Evolutionary conservation across 2,329 filamentous ascomycete species (phyloP).

Genomic region (Ophiostoma sp.): DNA sequence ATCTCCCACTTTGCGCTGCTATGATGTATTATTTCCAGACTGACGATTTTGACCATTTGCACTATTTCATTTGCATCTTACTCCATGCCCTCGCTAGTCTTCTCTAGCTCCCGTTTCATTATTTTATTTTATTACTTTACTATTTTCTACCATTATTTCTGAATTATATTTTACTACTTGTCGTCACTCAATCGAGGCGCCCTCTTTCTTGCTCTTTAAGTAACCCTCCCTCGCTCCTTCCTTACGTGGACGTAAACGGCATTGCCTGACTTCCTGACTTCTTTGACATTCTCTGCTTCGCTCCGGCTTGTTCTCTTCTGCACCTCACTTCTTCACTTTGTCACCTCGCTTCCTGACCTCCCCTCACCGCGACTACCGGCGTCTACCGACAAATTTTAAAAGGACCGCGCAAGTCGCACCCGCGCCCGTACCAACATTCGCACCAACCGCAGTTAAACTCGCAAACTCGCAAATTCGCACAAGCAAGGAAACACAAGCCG

Average conservation of each 20-base stretch:
- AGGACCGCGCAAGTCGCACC: background rate
- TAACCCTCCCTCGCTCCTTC: constrained; percentile 23
- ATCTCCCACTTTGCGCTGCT: too few species aligned
- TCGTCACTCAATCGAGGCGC: background rate
- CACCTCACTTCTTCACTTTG: too few species aligned
- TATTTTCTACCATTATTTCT: background rate
- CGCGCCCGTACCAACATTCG: background rate
- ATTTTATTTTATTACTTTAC: background rate
- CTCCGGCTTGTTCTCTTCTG: background rate
- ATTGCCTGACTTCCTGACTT: background rate
- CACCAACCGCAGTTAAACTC: background rate
- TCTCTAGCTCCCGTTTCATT: constrained; percentile 1
- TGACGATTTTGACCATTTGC: background rate
- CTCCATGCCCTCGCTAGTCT: constrained; percentile 8
- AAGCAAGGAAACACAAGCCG: background rate
- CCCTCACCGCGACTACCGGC: too few species aligned
- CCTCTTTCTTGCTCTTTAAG: constrained; percentile 21
- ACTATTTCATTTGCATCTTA: background rate
- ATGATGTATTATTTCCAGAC: background rate
- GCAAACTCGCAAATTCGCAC: background rate
- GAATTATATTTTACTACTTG: background rate
- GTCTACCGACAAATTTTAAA: background rate
- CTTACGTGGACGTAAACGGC: constrained; percentile 14
- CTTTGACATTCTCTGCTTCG: background rate
- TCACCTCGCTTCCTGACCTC: too few species aligned